Conservation (phyloP, 305 asterid genomes). For the Nicotiana rustica region DNA sequence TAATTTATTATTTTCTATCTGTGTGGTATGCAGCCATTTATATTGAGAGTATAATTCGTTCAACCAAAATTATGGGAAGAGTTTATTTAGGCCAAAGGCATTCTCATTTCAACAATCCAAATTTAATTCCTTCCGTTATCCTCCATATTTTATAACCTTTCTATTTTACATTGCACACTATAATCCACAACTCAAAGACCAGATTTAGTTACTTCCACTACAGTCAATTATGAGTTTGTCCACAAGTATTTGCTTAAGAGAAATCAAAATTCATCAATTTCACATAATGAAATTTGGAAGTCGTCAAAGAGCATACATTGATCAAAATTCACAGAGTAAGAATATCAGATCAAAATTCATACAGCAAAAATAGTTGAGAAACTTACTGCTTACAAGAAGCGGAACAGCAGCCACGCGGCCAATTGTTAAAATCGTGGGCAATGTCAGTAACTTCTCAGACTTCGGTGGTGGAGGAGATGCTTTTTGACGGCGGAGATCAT, state of each 20-base stretch:
- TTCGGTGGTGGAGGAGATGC: not conserved
- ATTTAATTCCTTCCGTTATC: not conserved
- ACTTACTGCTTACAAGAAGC: slow-evolving; percentile 74
- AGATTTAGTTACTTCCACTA: not conserved
- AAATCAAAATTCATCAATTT: not conserved
- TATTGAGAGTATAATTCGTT: too few species aligned
- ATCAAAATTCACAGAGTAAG: not conserved
- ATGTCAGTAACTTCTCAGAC: slow-evolving; percentile 66
- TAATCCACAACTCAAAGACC: not conserved
- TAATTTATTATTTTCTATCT: too few species aligned
- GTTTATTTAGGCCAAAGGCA: not conserved
- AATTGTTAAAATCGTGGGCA: slow-evolving; percentile 90
- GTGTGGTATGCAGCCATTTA: too few species aligned
- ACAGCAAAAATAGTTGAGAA: not conserved
- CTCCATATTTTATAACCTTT: not conserved
- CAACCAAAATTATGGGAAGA: not conserved
- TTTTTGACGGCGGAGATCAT: slow-evolving; percentile 30
- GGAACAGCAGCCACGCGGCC: slow-evolving; percentile 94
- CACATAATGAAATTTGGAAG: not conserved
- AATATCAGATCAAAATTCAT: not conserved
- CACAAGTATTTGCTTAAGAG: not conserved
- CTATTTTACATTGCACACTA: too few species aligned
- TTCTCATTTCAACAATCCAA: not conserved
- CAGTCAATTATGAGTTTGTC: not conserved
- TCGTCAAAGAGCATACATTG: not conserved